phyloP scores from a whole-genome alignment of 208 protist genomes.

The Acanthamoeba castellanii region DNA sequence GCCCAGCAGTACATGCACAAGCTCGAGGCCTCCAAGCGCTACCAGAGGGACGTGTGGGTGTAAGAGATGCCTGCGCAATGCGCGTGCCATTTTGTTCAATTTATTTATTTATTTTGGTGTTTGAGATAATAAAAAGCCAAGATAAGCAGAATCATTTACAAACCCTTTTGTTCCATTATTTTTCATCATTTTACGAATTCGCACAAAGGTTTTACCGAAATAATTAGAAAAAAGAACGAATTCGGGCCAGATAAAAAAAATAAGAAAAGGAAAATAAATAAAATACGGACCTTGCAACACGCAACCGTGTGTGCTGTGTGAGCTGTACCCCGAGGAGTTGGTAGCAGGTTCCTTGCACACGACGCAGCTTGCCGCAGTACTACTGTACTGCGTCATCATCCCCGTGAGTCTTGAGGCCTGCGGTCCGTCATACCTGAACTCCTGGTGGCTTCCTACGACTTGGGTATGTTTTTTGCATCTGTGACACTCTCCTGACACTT shows the following conservation, averaged over 20 bases:
- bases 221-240: conserved; percentile 53
- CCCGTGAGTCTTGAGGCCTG: not conserved
- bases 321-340: not conserved
- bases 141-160: no score
- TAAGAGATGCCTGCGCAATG: not conserved
- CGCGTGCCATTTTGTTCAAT: not conserved
- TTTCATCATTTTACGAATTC: no score
- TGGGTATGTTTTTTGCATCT: not conserved
- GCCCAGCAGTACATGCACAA: conserved; percentile 50
- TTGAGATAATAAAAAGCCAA: no score
- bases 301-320: not conserved
- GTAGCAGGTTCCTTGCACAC: not conserved
- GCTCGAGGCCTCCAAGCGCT: conserved; percentile 27
- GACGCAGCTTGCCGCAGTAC: not conserved
- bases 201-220: not conserved
- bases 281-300: not conserved
- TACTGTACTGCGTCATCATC: not conserved
- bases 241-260: not conserved
- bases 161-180: no score
- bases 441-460: not conserved
- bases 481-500: not conserved
- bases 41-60: conserved; percentile 71
- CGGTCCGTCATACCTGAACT: not conserved
- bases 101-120: no score
- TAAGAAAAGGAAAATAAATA: not conserved